Conservation (phyloP, 306 rosid genomes). For the Lupinus albus region DNA sequence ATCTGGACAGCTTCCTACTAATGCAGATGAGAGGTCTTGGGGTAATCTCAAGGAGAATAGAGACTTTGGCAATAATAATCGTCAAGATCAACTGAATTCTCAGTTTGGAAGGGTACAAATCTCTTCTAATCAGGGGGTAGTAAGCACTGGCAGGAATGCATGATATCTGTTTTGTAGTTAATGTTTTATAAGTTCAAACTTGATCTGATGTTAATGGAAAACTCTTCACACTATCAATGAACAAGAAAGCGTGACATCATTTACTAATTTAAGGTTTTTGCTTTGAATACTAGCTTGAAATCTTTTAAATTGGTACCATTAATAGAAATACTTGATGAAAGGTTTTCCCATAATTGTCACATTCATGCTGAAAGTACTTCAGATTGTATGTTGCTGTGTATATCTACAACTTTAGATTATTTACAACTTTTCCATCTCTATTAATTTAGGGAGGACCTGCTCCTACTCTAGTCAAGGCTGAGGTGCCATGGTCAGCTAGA, state of each 20-base stretch:
- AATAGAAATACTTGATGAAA: no score
- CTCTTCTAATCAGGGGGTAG: slow-evolving; percentile 74
- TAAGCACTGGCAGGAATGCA: slow-evolving; percentile 20
- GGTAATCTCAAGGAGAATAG: slow-evolving; percentile 63
- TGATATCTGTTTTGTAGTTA: slow-evolving; percentile 1
- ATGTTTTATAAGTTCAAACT: no score
- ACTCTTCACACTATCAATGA: no score
- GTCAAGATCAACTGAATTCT: slow-evolving; percentile 65
- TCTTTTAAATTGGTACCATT: no score
- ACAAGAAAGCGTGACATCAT: no score
- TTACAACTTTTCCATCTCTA: slow-evolving; percentile 16
- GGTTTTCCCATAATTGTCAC: no score
- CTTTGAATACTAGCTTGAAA: no score
- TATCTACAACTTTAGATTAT: no score
- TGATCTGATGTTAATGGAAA: no score
- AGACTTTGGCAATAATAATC: slow-evolving; percentile 64
- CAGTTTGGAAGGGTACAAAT: slow-evolving; percentile 59
- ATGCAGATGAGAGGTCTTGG: slow-evolving; percentile 80
- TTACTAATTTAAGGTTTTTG: no score
- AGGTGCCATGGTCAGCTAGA: slow-evolving; percentile 94
- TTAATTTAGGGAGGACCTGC: slow-evolving; percentile 75
- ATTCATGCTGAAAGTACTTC: no score
- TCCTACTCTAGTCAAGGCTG: slow-evolving; percentile 80
- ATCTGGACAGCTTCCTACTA: slow-evolving; percentile 58
- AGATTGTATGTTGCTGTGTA: no score